A percentile compares a stretch with the other conserved stretches of the same genome.
Evolutionary conservation across 257 asterid species (phyloP).

Genomic region (Solanum tarapatanum): DNA sequence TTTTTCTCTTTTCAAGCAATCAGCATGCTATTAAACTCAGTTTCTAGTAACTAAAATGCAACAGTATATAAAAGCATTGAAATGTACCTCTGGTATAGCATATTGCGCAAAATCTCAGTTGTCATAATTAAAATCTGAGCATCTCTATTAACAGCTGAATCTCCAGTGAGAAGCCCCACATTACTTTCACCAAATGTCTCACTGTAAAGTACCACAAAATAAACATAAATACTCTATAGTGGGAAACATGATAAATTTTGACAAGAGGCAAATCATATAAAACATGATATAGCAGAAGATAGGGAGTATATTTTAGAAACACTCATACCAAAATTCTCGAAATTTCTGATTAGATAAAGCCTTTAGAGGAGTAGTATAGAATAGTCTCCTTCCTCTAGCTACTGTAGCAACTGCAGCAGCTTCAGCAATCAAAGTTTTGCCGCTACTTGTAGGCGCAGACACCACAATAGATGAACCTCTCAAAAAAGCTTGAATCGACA

Average conservation of each 20-base stretch:
- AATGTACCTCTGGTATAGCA: conserved; percentile 78
- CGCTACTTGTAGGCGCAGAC: conserved; percentile 99
- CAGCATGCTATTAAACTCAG: neutral
- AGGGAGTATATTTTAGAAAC: neutral
- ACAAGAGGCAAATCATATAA: neutral
- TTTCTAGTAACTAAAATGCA: neutral
- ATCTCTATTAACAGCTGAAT: conserved; percentile 91
- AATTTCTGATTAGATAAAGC: conserved; percentile 97
- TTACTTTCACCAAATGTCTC: conserved; percentile 86
- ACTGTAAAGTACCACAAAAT: conserved; percentile 28
- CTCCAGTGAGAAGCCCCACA: conserved; percentile 97
- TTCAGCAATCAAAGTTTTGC: conserved; percentile 98
- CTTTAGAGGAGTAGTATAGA: conserved; percentile 92
- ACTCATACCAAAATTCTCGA: conserved; percentile 79
- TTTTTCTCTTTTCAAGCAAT: neutral
- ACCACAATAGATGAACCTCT: conserved; percentile 94
- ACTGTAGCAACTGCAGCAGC: conserved; percentile 94
- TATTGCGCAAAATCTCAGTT: conserved; percentile 94
- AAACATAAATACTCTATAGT: neutral
- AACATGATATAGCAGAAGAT: neutral
- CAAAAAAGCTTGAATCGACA: conserved; percentile 75
- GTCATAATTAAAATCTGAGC: conserved; percentile 95
- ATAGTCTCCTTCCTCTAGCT: conserved; percentile 77
- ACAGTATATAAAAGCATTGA: neutral
- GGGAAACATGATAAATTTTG: neutral